These are phyloP conservation scores for Tulasnella sp. DNA, from an alignment of 768 basidiomycete genomes.

Conservation along the genomic window DNA sequence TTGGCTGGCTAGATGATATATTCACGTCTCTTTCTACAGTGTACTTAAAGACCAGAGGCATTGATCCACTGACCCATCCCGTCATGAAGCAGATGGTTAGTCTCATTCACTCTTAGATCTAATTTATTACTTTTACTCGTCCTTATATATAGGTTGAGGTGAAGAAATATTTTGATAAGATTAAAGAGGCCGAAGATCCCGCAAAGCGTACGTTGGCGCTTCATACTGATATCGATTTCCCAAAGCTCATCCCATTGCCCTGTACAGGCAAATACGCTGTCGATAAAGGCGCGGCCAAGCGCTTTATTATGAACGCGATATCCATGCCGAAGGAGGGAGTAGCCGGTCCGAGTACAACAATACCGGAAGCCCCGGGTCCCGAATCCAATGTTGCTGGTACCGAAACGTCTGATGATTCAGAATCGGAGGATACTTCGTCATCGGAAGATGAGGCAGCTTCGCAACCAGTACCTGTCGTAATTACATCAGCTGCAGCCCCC, in stretches of 20 bases:
- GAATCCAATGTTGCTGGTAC: no score
- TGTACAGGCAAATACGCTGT: conserved; percentile 36
- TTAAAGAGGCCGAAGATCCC: conserved; percentile 61
- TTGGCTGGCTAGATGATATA: not conserved
- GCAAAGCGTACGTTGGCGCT: conserved; percentile 38
- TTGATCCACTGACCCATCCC: conserved; percentile 70
- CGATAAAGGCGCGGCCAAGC: conserved; percentile 67
- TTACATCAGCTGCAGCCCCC: not conserved
- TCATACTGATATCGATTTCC: no score
- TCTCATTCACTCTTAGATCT: not conserved
- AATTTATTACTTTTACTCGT: conserved; percentile 23
- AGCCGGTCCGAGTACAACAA: no score
- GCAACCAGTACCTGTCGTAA: not conserved
- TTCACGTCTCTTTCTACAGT: conserved; percentile 34
- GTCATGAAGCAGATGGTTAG: conserved; percentile 62
- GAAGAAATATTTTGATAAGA: conserved; percentile 73
- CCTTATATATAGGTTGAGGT: conserved; percentile 46
- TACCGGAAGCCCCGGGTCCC: no score
- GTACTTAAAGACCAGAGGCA: conserved; percentile 67
- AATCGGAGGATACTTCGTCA: not conserved
- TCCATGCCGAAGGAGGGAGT: no score
- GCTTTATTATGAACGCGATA: conserved; percentile 55
- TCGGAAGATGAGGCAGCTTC: not conserved
- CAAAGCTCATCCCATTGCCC: no score
- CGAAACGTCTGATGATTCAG: no score